Conservation (phyloP, 2,329 filamentous ascomycete species). For the Stachybotrys chlorohalonatus region DNA sequence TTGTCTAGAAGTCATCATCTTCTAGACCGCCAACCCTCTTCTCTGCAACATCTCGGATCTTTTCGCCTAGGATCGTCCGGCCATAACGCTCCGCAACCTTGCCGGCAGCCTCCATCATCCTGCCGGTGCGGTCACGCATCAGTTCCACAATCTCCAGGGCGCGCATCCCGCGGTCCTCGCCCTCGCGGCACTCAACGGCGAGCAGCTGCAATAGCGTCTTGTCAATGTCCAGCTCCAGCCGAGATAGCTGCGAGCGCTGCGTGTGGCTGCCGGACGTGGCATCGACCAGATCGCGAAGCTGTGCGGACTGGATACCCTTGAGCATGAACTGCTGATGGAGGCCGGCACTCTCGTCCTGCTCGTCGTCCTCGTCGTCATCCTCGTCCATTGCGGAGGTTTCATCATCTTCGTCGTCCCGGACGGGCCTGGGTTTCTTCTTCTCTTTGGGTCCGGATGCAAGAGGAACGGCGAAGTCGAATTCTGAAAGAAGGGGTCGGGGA, state of each 20-base stretch:
- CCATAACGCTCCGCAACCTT: conserved; percentile 87
- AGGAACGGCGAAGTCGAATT: conserved; percentile 88
- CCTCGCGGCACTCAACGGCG: conserved; percentile 81
- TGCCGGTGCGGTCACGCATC: conserved; percentile 74
- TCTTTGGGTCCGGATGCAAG: conserved; percentile 45
- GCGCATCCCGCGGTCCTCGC: conserved; percentile 90
- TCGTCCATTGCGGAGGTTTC: conserved; percentile 18
- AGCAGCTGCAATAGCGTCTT: conserved; percentile 84
- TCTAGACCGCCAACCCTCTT: conserved; percentile 51
- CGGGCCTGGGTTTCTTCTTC: conserved; percentile 14
- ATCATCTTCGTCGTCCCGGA: conserved; percentile 20
- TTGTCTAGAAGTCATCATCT: conserved; percentile 36
- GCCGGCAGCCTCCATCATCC: conserved; percentile 83
- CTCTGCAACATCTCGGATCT: conserved; percentile 83
- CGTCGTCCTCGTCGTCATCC: conserved; percentile 14
- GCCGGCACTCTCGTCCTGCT: conserved; percentile 43
- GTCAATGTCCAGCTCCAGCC: conserved; percentile 76
- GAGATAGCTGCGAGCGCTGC: conserved; percentile 58
- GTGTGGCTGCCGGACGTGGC: conserved; percentile 48
- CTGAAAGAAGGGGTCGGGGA: conserved; percentile 77
- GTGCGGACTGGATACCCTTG: conserved; percentile 58
- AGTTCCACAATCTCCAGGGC: conserved; percentile 83
- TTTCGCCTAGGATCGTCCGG: conserved; percentile 69
- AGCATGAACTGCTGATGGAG: conserved; percentile 80
- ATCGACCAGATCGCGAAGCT: conserved; percentile 66